Evolutionary conservation across 805 yeast genomes (phyloP).

Genomic region (Starmerella kuoi): DNA sequence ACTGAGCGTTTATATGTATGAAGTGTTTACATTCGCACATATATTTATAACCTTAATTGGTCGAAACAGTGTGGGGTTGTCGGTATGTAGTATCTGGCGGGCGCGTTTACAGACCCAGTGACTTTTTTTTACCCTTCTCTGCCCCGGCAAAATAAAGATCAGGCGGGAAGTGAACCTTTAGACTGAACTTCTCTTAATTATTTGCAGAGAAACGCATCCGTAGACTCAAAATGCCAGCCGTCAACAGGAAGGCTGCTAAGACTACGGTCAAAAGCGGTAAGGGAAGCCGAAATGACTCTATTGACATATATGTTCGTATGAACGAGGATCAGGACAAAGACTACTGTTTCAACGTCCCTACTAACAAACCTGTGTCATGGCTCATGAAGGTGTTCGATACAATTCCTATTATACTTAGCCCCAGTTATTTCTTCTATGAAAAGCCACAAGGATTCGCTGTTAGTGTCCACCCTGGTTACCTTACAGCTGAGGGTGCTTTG

Average conservation of each 20-base stretch:
- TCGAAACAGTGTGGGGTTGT: no score
- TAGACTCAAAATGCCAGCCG: not conserved
- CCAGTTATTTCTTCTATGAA: slow-evolving; percentile 57
- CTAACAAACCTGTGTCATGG: slow-evolving; percentile 44
- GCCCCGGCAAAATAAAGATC: no score
- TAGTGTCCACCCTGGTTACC: slow-evolving; percentile 58
- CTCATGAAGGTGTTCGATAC: slow-evolving; percentile 49
- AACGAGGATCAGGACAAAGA: slow-evolving; percentile 78
- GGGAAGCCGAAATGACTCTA: slow-evolving; percentile 9
- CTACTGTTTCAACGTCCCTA: slow-evolving; percentile 68
- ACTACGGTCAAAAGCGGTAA: not conserved
- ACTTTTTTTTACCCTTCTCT: no score
- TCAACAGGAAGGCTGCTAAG: not conserved
- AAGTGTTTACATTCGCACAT: no score
- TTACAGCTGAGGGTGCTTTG: slow-evolving; percentile 74
- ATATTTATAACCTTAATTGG: no score
- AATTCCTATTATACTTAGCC: slow-evolving; percentile 67
- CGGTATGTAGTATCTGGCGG: no score
- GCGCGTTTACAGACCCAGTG: no score
- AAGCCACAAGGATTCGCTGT: slow-evolving; percentile 54
- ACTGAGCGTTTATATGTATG: no score
- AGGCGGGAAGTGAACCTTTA: no score
- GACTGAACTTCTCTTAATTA: no score
- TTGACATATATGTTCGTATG: slow-evolving; percentile 57
- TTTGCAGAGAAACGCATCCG: no score